Conservation (phyloP, 23 red algal species). For the Gracilaria domingensis region DNA sequence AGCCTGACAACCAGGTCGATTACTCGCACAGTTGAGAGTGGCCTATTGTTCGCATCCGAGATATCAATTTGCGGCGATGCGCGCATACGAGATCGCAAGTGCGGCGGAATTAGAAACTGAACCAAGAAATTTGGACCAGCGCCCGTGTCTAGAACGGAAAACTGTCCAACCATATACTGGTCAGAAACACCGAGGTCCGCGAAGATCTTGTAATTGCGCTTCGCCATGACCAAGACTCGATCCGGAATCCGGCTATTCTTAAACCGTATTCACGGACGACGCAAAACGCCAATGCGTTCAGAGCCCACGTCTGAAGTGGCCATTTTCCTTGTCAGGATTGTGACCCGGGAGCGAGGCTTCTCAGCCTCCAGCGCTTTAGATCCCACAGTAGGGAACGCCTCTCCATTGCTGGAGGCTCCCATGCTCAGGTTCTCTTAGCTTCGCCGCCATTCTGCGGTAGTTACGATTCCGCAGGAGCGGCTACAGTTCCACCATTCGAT, state of each 20-base stretch:
- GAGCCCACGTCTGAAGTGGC: background rate
- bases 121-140: slow-evolving; percentile 25
- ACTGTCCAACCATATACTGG: background rate
- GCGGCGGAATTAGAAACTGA: background rate
- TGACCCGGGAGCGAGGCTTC: background rate
- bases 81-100: no score
- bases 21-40: background rate
- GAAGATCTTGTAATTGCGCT: slow-evolving; percentile 16
- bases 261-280: background rate
- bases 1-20: slow-evolving; percentile 2
- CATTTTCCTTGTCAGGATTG: background rate
- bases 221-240: background rate
- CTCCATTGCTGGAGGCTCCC: background rate
- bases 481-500: background rate
- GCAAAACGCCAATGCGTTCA: background rate
- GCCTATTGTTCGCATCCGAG: slow-evolving; percentile 16
- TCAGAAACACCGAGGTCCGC: background rate
- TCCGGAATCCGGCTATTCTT: background rate
- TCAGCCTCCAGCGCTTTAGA: background rate
- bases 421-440: background rate
- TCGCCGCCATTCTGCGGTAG: background rate
- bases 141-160: slow-evolving; percentile 4
- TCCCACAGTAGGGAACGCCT: background rate
- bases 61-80: background rate
- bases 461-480: background rate